Base-by-base conservation (phyloP, 495 filamentous ascomycete genomes). In the Staphylotrichum tortipilum region DNA sequence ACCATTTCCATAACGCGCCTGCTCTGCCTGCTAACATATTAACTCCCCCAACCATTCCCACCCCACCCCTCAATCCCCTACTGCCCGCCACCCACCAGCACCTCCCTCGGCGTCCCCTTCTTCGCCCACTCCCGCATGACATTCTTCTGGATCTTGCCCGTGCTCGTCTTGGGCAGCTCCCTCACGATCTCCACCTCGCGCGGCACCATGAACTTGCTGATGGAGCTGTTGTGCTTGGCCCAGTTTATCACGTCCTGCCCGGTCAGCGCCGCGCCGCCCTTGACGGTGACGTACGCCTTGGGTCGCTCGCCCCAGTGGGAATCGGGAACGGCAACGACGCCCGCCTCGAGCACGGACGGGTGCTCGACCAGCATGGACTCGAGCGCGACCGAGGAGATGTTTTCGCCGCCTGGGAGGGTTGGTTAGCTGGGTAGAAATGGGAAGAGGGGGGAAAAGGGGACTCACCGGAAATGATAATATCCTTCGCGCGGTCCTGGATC, bases 91-190 rank as follows among this genome's bases (percentile, higher is more conserved):
- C 23, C 50, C 4, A 38, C 26, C 33, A 26, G 4, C 18, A 56
- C 42, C 26, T 53, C 57, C 39, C 38, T 30, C 21, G 55, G 53
- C 36, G 47, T 56, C 8, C 60, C 62, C 35, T 56, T 80, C 68
- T 79, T 91, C 4, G 85, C 85, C 91, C 88, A 91, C 60, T 88
- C 85, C 52, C 90, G 70, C 37, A 98, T 61, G 34, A 95, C 80
- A 64, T 96, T 97, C 78, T 98, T 98, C 77, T 86, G 83, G 45
- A 98, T 71, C 75, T 98, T 97, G 22, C 92, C 92, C 3, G 92
- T 98, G 59, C 84, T 89, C 22, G 94, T 98, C 78, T 98, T 97
- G 11, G 92, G 92, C 47, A 98, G 71, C 65, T 96, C 89, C 19
- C 68, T 50, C 26, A 98, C 81, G 45, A 98, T 73, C 68, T 94